Percentiles rank a stretch among this genome's conserved stretches.
These are phyloP conservation scores for Ilex paraguariensis DNA, from an alignment of 305 asterid species.

Conservation along the genomic window DNA sequence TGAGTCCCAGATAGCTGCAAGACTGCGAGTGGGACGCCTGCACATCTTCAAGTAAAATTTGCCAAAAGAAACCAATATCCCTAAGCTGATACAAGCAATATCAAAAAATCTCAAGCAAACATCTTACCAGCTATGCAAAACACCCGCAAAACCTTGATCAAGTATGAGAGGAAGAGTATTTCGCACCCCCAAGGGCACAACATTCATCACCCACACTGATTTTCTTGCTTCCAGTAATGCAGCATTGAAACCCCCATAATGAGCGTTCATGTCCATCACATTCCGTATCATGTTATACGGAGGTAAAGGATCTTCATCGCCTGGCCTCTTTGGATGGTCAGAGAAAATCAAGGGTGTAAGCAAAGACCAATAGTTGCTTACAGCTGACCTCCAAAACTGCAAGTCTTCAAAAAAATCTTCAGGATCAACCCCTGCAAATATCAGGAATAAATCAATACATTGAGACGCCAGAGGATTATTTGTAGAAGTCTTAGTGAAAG, in stretches of 20 bases:
- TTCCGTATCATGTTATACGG: constrained; percentile 95
- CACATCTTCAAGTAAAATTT: too few relatives aligned
- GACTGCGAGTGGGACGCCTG: too few relatives aligned
- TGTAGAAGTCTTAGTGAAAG: background rate
- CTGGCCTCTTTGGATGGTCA: constrained; percentile 98
- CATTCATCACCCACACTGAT: constrained; percentile 94
- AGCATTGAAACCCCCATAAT: constrained; percentile 75
- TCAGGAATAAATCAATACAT: constrained; percentile 5
- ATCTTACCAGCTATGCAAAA: too few relatives aligned
- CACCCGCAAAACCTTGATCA: too few relatives aligned
- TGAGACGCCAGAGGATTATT: background rate
- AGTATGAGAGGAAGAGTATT: too few relatives aligned
- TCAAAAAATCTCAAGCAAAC: constrained; percentile 4
- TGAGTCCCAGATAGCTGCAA: too few relatives aligned
- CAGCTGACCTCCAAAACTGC: constrained; percentile 66
- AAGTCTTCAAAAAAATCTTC: constrained; percentile 71
- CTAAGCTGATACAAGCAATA: too few relatives aligned
- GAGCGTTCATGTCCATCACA: constrained; percentile 96
- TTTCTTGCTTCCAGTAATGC: constrained; percentile 68
- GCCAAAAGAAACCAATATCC: too few relatives aligned
- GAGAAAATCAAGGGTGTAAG: constrained; percentile 95
- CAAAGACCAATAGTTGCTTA: constrained; percentile 87
- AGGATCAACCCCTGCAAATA: constrained; percentile 53
- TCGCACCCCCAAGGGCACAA: constrained; percentile 63
- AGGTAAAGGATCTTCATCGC: constrained; percentile 93